Evolutionary conservation across 2,329 filamentous ascomycete genomes (phyloP).

Genomic region (Calonectria honghensis): DNA sequence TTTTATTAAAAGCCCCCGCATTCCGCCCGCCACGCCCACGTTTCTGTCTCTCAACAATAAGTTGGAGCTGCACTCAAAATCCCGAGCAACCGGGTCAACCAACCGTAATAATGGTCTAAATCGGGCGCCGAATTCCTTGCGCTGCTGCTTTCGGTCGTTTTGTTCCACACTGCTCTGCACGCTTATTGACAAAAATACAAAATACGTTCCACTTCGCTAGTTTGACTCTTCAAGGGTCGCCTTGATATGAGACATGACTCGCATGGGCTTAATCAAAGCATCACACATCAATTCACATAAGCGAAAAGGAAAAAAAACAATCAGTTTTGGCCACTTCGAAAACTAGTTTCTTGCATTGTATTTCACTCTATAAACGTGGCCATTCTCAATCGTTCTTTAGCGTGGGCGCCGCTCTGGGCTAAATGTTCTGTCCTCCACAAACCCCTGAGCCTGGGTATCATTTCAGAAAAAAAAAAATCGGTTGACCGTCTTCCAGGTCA

Average conservation of each 20-base stretch:
- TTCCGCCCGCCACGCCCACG: constrained; percentile 7
- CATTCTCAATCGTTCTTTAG: constrained; percentile 1
- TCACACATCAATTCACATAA: not conserved
- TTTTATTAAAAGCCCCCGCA: constrained; percentile 8
- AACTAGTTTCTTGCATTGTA: constrained; percentile 17
- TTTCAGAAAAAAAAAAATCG: constrained; percentile 31
- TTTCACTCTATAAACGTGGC: constrained; percentile 25
- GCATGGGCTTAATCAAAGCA: not conserved
- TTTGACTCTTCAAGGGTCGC: not conserved
- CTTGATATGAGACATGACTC: constrained; percentile 9
- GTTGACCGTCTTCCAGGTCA: constrained; percentile 41
- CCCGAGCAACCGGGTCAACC: not conserved
- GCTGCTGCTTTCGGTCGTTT: constrained; percentile 1
- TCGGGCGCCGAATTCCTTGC: not conserved
- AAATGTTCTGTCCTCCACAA: constrained; percentile 27
- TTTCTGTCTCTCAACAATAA: constrained; percentile 19
- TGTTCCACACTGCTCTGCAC: not conserved
- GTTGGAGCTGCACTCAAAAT: not conserved
- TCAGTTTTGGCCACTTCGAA: not conserved
- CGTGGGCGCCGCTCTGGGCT: constrained; percentile 1
- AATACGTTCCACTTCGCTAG: not conserved
- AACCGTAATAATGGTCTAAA: not conserved
- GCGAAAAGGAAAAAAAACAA: not conserved
- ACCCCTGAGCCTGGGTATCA: constrained; percentile 50
- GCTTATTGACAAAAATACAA: not conserved